Conservation (phyloP, 495 filamentous ascomycete species). For the Daldinia concentrica region DNA sequence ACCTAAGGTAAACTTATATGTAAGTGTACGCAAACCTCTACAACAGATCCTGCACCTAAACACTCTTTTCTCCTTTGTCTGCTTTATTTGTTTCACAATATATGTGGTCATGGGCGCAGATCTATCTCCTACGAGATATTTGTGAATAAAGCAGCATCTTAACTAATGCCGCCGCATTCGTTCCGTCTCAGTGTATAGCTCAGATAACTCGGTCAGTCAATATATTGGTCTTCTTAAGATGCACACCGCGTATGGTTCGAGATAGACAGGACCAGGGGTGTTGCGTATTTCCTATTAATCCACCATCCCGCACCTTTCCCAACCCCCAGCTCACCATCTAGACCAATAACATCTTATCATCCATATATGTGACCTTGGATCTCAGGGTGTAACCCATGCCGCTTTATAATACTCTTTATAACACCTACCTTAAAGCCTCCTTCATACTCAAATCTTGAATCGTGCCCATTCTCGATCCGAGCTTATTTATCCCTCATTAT, state of each 20-base stretch:
- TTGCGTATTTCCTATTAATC: slow-evolving; percentile 24
- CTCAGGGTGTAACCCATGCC: slow-evolving; percentile 27
- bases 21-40: not conserved
- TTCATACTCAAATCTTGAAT: slow-evolving; percentile 4
- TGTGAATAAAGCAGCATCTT: slow-evolving; percentile 34
- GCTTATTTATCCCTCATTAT: not conserved
- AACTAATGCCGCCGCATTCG: slow-evolving; percentile 33
- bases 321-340: slow-evolving; percentile 27
- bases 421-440: slow-evolving; percentile 16
- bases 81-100: slow-evolving; percentile 20
- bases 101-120: slow-evolving; percentile 29
- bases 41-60: slow-evolving; percentile 18
- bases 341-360: slow-evolving; percentile 7
- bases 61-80: slow-evolving; percentile 31
- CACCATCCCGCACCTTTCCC: slow-evolving; percentile 25
- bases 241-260: slow-evolving; percentile 25
- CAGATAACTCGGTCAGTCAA: slow-evolving; percentile 24
- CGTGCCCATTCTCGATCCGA: not conserved
- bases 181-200: slow-evolving; percentile 20
- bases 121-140: slow-evolving; percentile 13
- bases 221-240: slow-evolving; percentile 7
- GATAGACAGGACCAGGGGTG: slow-evolving; percentile 20
- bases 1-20: not conserved
- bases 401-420: slow-evolving; percentile 26
- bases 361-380: slow-evolving; percentile 30